Evolutionary conservation across 139 green algal species (phyloP), one percentile per base, ranked within the genome.

Genomic region (Pycnococcus provasolii): DNA sequence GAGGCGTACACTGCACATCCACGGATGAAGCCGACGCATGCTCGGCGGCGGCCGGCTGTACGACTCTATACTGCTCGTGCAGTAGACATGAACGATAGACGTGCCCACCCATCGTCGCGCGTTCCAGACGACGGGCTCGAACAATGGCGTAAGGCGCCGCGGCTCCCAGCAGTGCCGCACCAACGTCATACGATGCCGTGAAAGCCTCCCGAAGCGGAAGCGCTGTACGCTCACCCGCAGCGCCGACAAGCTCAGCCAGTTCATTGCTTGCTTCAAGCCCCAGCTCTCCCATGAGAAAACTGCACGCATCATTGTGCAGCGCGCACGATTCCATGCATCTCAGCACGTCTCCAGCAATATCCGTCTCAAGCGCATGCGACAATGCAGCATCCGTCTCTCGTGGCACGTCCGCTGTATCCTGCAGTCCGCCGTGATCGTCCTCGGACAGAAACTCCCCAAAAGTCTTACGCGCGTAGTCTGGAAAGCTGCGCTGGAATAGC

Each of bases 231-330:
- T 9, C 48, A 55, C 48, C 48, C 9, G 9, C 48, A 11, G 9
- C 48, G 48, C 11, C 48, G 48, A 55, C 48, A 55, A 9, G 9
- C 9, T 11, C 48, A 55, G 26, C 26, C 48, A 69, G 11, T 58
- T 45, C 11, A 79, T 37, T 26, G 26, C 63, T 15, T 68, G 4
- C 53, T 71, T 67, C 11, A 74, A 68, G 61, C 42, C 61, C 63
- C 42, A 9, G 63, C 26, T 68, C 13, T 11, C 11, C 11, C 48
- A 44, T 4, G n/a, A 8, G 4, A 70, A 26, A 26, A 26, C 26
- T 26, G 26, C 26, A 26, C 26, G 26, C 26, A 26, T 26, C 26
- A 26, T 26, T 26, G 26, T 26, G 26, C 26, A 26, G 26, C 26
- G 26, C 26, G 26, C 26, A 26, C 26, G 26, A 26, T 26, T 26